A percentile compares a stretch with the other conserved stretches of the same genome.
Evolutionary conservation across 768 basidiomycete species (phyloP).

Genomic region (Pulveroboletus frians): DNA sequence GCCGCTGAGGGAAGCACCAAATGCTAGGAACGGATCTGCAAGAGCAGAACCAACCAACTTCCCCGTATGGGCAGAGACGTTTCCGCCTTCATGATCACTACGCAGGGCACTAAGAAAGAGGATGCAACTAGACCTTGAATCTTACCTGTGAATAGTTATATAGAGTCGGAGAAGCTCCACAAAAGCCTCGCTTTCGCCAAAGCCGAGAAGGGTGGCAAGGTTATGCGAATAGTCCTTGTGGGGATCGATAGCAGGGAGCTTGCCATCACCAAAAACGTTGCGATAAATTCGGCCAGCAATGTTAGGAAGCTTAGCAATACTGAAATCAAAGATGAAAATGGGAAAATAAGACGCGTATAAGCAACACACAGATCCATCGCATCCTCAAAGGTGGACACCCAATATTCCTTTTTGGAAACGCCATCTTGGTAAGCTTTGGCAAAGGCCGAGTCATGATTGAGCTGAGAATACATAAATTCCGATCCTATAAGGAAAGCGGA

Average conservation of each 20-base stretch:
- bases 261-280: slow-evolving; percentile 84
- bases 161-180: slow-evolving; percentile 94
- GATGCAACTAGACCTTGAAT: neutral
- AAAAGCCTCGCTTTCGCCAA: slow-evolving; percentile 80
- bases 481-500: neutral
- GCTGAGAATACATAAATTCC: slow-evolving; percentile 35
- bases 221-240: slow-evolving; percentile 88
- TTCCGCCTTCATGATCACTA: slow-evolving; percentile 97
- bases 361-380: slow-evolving; percentile 71
- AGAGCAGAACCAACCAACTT: slow-evolving; percentile 93
- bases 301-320: slow-evolving; percentile 94
- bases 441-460: slow-evolving; percentile 95
- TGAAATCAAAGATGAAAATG: slow-evolving; percentile 24
- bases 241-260: slow-evolving; percentile 78
- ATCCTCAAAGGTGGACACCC: slow-evolving; percentile 90
- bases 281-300: slow-evolving; percentile 92
- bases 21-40: slow-evolving; percentile 95
- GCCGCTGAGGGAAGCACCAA: slow-evolving; percentile 89
- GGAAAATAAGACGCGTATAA: neutral
- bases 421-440: slow-evolving; percentile 93
- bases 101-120: neutral
- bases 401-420: slow-evolving; percentile 93
- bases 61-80: slow-evolving; percentile 93
- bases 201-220: slow-evolving; percentile 85
- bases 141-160: slow-evolving; percentile 89